These are phyloP conservation scores for Clavulina sp. DNA, from an alignment of 768 basidiomycete genomes.

Conservation along the genomic window DNA sequence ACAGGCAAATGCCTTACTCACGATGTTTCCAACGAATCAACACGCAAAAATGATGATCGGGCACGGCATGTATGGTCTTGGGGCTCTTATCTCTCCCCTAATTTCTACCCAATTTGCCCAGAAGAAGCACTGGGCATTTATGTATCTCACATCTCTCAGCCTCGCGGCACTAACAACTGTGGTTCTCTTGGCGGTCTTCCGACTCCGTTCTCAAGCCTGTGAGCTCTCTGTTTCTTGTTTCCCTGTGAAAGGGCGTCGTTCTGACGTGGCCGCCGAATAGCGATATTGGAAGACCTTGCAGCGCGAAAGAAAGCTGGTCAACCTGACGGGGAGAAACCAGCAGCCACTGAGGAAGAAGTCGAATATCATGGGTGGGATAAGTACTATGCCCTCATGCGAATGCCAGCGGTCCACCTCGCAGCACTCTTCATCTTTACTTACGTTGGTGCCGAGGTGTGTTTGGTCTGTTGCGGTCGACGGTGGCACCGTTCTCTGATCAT, in stretches of 20 bases:
- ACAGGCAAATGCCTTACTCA: conserved; percentile 31
- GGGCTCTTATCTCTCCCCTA: conserved; percentile 38
- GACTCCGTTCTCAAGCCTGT: conserved; percentile 18
- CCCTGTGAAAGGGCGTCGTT: background rate
- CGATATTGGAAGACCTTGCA: background rate
- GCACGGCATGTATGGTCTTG: conserved; percentile 25
- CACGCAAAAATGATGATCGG: conserved; percentile 26
- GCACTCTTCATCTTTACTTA: conserved; percentile 12
- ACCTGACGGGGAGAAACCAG: background rate
- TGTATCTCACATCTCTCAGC: conserved; percentile 54
- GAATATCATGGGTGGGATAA: too few species aligned
- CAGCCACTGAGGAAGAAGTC: background rate
- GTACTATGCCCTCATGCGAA: conserved; percentile 9
- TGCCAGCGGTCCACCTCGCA: conserved; percentile 9
- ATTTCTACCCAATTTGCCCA: conserved; percentile 68
- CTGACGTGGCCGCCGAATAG: too few species aligned
- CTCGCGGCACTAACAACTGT: conserved; percentile 41
- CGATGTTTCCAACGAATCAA: conserved; percentile 24
- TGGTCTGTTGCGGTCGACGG: background rate
- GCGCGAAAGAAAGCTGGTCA: background rate
- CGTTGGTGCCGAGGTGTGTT: conserved; percentile 12
- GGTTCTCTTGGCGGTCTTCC: conserved; percentile 40
- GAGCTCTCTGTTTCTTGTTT: background rate
- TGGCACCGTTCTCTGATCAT: background rate
- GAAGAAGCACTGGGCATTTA: conserved; percentile 50